These are phyloP conservation scores for Triticum turgidum DNA, from an alignment of 176 grass and related monocot genomes.

Conservation along the genomic window DNA sequence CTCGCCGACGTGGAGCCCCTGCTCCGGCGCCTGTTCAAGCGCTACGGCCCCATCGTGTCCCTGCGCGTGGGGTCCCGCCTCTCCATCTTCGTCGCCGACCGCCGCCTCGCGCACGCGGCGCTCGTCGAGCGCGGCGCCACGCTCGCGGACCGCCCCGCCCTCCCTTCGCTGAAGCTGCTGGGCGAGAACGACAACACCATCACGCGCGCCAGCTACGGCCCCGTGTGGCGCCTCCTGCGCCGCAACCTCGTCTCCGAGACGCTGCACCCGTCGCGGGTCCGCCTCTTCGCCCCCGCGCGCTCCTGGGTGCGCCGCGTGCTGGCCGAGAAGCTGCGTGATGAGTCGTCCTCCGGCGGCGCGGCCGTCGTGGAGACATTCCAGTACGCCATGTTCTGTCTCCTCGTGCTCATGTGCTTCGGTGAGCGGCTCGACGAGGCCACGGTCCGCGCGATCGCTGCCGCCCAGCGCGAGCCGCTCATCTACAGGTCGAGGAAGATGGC, in stretches of 20 bases:
- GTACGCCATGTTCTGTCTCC: slow-evolving; percentile 59
- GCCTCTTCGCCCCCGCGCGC: slow-evolving; percentile 41
- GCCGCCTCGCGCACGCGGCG: slow-evolving; percentile 40
- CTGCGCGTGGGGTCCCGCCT: slow-evolving; percentile 35
- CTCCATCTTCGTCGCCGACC: slow-evolving; percentile 41
- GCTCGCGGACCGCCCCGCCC: slow-evolving; percentile 30
- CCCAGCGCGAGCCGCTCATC: slow-evolving; percentile 23
- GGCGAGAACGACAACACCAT: slow-evolving; percentile 27
- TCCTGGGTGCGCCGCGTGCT: slow-evolving; percentile 32
- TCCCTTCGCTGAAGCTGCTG: slow-evolving; percentile 4
- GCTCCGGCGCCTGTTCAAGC: slow-evolving; percentile 13
- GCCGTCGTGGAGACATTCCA: slow-evolving; percentile 40
- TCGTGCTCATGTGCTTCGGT: slow-evolving; percentile 76
- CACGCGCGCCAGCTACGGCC: slow-evolving; percentile 41
- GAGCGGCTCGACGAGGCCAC: slow-evolving; percentile 52
- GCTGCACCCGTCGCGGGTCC: slow-evolving; percentile 39
- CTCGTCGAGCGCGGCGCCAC: slow-evolving; percentile 36
- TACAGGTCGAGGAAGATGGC: slow-evolving; percentile 1
- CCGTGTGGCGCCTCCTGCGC: slow-evolving; percentile 48
- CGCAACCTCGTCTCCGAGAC: slow-evolving; percentile 58
- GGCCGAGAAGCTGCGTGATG: slow-evolving; percentile 18
- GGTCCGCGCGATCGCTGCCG: slow-evolving; percentile 38
- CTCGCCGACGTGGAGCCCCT: not conserved
- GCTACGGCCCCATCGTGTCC: slow-evolving; percentile 45
- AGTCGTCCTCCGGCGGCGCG: not conserved